phyloP scores from a whole-genome alignment of 2,329 filamentous ascomycete species.

The Apiospora aurea region DNA sequence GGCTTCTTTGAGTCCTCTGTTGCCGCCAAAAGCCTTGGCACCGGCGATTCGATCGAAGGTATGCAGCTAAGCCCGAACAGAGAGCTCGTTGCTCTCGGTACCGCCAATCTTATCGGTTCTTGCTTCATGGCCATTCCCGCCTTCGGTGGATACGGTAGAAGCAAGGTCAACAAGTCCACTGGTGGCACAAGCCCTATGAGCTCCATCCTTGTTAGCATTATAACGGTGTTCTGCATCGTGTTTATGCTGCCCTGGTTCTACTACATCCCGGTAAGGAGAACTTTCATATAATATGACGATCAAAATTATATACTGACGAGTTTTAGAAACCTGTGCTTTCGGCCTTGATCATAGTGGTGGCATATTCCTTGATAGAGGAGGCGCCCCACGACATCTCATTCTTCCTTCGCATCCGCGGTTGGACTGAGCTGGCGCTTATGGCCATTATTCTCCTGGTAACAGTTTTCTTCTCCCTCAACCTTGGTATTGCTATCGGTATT shows the following conservation, averaged over 20 bases:
- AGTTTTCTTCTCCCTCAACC: slow-evolving; percentile 91
- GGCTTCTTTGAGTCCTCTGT: slow-evolving; percentile 99
- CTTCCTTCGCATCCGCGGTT: slow-evolving; percentile 85
- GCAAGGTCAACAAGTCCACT: slow-evolving; percentile 92
- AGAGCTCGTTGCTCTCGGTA: slow-evolving; percentile 89
- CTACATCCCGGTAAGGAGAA: slow-evolving; percentile 81
- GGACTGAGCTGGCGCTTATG: slow-evolving; percentile 88
- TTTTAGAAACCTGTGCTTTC: slow-evolving; percentile 87
- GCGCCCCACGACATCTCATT: slow-evolving; percentile 91
- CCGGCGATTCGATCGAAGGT: slow-evolving; percentile 73
- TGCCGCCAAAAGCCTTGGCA: slow-evolving; percentile 87
- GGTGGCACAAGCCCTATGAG: slow-evolving; percentile 94
- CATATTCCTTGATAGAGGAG: slow-evolving; percentile 94
- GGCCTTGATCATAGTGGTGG: slow-evolving; percentile 93
- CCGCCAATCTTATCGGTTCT: slow-evolving; percentile 89
- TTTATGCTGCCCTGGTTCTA: slow-evolving; percentile 92
- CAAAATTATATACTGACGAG: neutral
- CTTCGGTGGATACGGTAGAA: slow-evolving; percentile 95
- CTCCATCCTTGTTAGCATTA: slow-evolving; percentile 82
- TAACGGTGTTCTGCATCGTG: slow-evolving; percentile 81
- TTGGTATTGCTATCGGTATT: slow-evolving; percentile 93
- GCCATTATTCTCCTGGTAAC: slow-evolving; percentile 87
- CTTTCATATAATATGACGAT: neutral
- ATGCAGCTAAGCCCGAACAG: slow-evolving; percentile 89
- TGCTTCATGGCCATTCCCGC: slow-evolving; percentile 92